Evolutionary conservation across 345 rosid species (phyloP).

Genomic region (Mallotus nudiflorus): DNA sequence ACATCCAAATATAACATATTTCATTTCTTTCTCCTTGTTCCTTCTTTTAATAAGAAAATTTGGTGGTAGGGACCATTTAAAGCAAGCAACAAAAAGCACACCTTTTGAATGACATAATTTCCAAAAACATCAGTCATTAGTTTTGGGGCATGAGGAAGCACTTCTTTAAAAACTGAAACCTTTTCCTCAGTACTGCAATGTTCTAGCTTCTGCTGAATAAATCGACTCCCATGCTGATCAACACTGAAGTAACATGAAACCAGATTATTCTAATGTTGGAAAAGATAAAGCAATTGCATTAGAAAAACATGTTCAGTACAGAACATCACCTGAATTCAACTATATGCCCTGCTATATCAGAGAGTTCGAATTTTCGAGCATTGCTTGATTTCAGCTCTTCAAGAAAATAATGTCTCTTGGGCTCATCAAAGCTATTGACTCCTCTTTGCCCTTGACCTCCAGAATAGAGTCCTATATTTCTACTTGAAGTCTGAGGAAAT

Average conservation of each 20-base stretch:
- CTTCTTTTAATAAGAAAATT: background rate
- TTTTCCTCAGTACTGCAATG: constrained; percentile 75
- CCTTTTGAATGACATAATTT: constrained; percentile 98
- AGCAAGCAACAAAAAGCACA: constrained; percentile 19
- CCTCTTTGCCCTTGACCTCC: constrained; percentile 26
- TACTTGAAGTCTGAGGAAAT: constrained; percentile 17
- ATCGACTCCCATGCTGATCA: constrained; percentile 99
- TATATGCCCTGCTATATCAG: constrained; percentile 24
- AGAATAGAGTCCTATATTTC: constrained; percentile 20
- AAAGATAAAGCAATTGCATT: constrained; percentile 11
- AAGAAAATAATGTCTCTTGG: constrained; percentile 26
- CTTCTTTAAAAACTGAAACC: constrained; percentile 79
- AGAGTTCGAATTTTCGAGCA: constrained; percentile 28
- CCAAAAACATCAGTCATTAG: constrained; percentile 98
- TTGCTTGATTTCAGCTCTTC: constrained; percentile 33
- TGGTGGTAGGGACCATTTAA: background rate
- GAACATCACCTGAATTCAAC: constrained; percentile 31
- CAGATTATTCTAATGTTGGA: constrained; percentile 2
- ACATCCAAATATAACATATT: background rate
- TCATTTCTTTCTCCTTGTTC: background rate
- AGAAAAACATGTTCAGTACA: constrained; percentile 16
- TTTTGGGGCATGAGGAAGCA: constrained; percentile 82
- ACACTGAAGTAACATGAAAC: constrained; percentile 48
- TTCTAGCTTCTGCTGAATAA: constrained; percentile 97
- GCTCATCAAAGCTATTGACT: constrained; percentile 20